phyloP scores from a whole-genome alignment of 306 rosid species.

The Potentilla sterilis region DNA sequence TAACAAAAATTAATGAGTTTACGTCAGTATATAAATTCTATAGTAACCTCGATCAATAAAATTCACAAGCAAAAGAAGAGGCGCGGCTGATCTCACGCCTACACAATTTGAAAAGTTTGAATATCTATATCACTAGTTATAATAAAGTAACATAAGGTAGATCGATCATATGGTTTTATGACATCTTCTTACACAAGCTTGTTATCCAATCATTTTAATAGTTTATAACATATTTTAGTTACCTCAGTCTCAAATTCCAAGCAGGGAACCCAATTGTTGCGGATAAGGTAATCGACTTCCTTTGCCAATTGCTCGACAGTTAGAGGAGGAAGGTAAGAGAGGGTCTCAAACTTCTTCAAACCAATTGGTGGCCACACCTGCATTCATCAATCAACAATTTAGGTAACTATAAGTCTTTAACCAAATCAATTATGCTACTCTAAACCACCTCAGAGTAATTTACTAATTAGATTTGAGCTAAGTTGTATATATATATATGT shows the following conservation, averaged over 20 bases:
- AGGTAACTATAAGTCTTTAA: not conserved
- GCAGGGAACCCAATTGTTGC: slow-evolving; percentile 67
- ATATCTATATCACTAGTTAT: not conserved
- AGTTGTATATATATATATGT: not conserved
- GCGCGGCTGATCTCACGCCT: not conserved
- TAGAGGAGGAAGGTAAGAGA: slow-evolving; percentile 72
- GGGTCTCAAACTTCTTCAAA: slow-evolving; percentile 73
- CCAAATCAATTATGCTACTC: not conserved
- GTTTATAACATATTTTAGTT: not conserved
- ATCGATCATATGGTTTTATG: not conserved
- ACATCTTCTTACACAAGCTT: not conserved
- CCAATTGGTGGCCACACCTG: slow-evolving; percentile 86
- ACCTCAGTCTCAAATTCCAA: slow-evolving; percentile 66
- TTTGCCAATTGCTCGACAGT: not conserved
- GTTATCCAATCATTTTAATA: not conserved
- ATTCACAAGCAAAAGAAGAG: not conserved
- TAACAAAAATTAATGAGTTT: not conserved
- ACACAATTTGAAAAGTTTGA: not conserved
- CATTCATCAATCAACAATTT: not conserved
- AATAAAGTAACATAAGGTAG: no score
- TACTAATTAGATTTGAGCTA: not conserved
- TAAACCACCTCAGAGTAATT: not conserved
- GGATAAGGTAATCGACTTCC: slow-evolving; percentile 65
- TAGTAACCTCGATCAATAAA: not conserved
- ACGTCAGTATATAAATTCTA: not conserved